Conservation (phyloP, 2,329 filamentous ascomycete genomes). For the Neopestalotiopsis sp. region DNA sequence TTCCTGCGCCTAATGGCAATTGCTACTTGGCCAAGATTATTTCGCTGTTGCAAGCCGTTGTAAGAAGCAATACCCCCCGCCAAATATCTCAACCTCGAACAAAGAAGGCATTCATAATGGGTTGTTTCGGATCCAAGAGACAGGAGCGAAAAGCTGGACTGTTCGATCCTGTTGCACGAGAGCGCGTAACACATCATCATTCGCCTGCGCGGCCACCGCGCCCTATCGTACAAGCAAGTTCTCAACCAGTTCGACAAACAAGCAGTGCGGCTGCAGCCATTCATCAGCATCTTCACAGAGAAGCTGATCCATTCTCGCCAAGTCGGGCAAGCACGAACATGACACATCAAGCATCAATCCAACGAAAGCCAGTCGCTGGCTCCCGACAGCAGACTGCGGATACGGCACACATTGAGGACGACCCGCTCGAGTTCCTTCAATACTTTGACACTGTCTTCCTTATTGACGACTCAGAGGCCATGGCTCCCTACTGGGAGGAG, state of each 20-base stretch:
- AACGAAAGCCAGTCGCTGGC: background rate
- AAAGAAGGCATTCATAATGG: background rate
- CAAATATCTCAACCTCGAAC: background rate
- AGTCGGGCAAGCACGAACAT: background rate
- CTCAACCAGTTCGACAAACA: background rate
- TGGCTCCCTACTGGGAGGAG: slow-evolving; percentile 70
- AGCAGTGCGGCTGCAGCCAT: background rate
- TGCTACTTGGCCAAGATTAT: no score
- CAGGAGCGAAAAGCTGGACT: background rate
- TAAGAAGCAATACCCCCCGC: background rate
- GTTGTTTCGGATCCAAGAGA: background rate
- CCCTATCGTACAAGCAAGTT: background rate
- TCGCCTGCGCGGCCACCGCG: background rate
- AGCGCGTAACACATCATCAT: background rate
- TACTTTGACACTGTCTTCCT: slow-evolving; percentile 76
- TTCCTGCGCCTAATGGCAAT: no score
- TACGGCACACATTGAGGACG: slow-evolving; percentile 41
- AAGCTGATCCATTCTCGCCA: no score
- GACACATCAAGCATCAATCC: background rate
- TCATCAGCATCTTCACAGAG: background rate
- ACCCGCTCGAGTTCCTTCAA: slow-evolving; percentile 67
- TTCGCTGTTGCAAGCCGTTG: background rate
- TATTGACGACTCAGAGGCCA: slow-evolving; percentile 76
- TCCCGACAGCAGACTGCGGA: background rate
- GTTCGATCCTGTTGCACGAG: background rate